Conservation (phyloP, 805 yeast species). For the Ogataea ganodermae region DNA sequence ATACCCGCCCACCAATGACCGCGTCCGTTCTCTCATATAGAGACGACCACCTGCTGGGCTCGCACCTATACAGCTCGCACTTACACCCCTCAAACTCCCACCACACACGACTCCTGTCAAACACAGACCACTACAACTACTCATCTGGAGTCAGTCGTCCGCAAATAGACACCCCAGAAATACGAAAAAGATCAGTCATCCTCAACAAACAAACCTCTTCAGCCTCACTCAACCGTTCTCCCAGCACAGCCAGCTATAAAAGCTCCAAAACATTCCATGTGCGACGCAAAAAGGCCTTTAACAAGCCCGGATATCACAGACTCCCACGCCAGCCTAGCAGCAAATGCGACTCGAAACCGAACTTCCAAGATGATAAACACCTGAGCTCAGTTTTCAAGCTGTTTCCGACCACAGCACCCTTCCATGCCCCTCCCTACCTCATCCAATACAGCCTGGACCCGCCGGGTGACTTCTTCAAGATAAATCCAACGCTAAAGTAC, state of each 20-base stretch:
- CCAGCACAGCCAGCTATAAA: constrained; percentile 5
- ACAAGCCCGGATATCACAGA: constrained; percentile 15
- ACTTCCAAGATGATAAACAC: constrained; percentile 12
- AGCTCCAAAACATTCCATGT: constrained; percentile 8
- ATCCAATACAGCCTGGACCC: constrained; percentile 23
- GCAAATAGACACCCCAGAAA: neutral
- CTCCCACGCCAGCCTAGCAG: constrained; percentile 6
- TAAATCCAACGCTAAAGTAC: constrained; percentile 26
- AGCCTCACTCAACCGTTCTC: constrained; percentile 4
- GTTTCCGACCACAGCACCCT: constrained; percentile 16
- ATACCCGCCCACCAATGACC: constrained; percentile 1
- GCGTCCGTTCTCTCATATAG: constrained; percentile 6
- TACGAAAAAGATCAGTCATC: neutral
- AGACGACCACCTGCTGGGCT: neutral
- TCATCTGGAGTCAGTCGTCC: neutral
- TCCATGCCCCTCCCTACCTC: constrained; percentile 19
- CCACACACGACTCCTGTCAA: neutral
- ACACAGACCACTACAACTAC: neutral
- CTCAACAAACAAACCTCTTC: neutral
- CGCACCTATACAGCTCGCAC: neutral
- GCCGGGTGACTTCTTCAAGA: constrained; percentile 15
- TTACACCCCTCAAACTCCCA: neutral
- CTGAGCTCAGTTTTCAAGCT: constrained; percentile 21
- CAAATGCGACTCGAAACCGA: constrained; percentile 3
- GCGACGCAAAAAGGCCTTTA: constrained; percentile 16